These are phyloP conservation scores for Hibiscus syriacus DNA, from an alignment of 345 rosid species.

Conservation along the genomic window DNA sequence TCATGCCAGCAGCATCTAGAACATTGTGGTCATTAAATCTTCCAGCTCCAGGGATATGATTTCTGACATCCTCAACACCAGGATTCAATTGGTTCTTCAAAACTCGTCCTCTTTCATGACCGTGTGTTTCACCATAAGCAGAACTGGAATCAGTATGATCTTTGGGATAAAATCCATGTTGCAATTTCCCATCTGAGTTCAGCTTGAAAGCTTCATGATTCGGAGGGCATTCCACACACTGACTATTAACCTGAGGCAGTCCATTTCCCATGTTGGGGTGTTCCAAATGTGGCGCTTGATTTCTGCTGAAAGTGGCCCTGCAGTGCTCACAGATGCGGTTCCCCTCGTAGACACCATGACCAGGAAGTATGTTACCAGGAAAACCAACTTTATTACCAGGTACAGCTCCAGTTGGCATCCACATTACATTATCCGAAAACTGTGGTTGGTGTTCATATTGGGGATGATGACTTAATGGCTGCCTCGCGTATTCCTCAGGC, in stretches of 20 bases:
- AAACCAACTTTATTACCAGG: conserved; percentile 62
- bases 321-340: conserved; percentile 56
- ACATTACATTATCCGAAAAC: conserved; percentile 50
- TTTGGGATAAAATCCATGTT: conserved; percentile 42
- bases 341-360: conserved; percentile 53
- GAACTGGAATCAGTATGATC: conserved; percentile 39
- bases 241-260: conserved; percentile 33
- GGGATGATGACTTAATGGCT: conserved; percentile 49
- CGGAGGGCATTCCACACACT: conserved; percentile 50
- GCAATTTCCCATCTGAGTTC: conserved; percentile 51
- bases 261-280: conserved; percentile 55
- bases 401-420: conserved; percentile 64
- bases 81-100: conserved; percentile 57
- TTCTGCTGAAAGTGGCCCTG: conserved; percentile 46
- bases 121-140: conserved; percentile 39
- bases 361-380: conserved; percentile 62
- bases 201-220: conserved; percentile 43
- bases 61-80: conserved; percentile 56
- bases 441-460: conserved; percentile 48
- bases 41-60: conserved; percentile 47
- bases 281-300: conserved; percentile 47
- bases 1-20: conserved; percentile 56
- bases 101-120: conserved; percentile 75
- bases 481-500: conserved; percentile 64
- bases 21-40: conserved; percentile 57